These are phyloP conservation scores for Auxenochlorella protothecoides DNA, from an alignment of 139 green algal genomes.

Conservation along the genomic window DNA sequence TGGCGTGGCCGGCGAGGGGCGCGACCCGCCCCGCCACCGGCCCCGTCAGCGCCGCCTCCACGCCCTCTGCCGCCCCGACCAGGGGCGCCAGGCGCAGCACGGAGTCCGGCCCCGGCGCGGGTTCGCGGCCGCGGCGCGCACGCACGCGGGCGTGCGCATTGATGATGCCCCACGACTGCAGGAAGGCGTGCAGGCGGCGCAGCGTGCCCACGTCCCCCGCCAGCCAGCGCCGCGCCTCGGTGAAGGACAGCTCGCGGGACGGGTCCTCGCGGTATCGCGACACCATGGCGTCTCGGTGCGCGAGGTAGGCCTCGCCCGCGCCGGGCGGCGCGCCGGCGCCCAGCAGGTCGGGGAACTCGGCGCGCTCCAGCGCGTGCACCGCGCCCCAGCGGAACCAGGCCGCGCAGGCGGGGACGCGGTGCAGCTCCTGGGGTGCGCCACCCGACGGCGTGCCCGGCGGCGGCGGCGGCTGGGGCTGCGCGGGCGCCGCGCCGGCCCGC, in stretches of 20 bases:
- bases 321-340: too few relatives aligned
- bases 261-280: slow-evolving; percentile 27
- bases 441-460: slow-evolving; percentile 1
- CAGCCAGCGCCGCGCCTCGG: slow-evolving; percentile 30
- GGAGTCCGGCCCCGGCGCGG: background rate
- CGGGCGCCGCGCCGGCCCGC: background rate
- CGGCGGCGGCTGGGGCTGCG: slow-evolving; percentile 2
- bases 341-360: too few relatives aligned
- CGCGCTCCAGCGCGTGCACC: slow-evolving; percentile 49
- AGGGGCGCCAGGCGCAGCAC: background rate
- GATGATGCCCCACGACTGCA: slow-evolving; percentile 81
- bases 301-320: too few relatives aligned
- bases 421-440: slow-evolving; percentile 16
- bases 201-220: slow-evolving; percentile 51
- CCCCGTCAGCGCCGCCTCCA: background rate
- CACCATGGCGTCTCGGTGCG: too few relatives aligned
- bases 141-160: slow-evolving; percentile 30
- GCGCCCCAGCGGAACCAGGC: slow-evolving; percentile 64
- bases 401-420: slow-evolving; percentile 47
- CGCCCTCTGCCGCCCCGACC: background rate
- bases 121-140: too few relatives aligned
- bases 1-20: too few relatives aligned
- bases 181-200: slow-evolving; percentile 59
- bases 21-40: background rate
- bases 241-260: slow-evolving; percentile 49